Conservation (phyloP, 2,329 filamentous ascomycete genomes). For the Botrytis pseudocinerea region DNA sequence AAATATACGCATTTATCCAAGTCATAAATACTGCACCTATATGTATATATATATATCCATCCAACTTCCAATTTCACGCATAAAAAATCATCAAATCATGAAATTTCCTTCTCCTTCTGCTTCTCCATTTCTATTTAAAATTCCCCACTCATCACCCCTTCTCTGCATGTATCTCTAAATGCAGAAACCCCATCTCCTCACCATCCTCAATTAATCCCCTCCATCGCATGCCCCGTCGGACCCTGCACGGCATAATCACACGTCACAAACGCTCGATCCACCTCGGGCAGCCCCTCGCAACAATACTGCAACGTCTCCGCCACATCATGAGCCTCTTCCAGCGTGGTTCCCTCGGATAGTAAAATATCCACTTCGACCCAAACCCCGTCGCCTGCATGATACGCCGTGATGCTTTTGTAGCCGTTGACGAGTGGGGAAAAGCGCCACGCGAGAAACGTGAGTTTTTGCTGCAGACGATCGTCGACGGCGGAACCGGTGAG, state of each 20-base stretch:
- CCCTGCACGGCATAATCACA: conserved; percentile 40
- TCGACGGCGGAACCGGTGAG: conserved; percentile 56
- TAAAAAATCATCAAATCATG: not conserved
- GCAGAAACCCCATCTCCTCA: too few species aligned
- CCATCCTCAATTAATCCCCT: conserved; percentile 18
- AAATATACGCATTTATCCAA: not conserved
- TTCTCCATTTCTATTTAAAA: too few species aligned
- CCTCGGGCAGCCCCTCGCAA: conserved; percentile 47
- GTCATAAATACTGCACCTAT: not conserved
- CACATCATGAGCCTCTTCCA: conserved; percentile 55
- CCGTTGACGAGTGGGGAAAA: conserved; percentile 52
- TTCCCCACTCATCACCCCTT: too few species aligned
- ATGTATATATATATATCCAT: not conserved
- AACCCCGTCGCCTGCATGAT: conserved; percentile 60
- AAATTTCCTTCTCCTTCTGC: too few species aligned
- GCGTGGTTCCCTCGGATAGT: conserved; percentile 50
- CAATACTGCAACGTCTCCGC: conserved; percentile 63
- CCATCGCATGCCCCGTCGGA: conserved; percentile 33
- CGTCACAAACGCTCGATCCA: conserved; percentile 43
- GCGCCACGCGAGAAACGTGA: conserved; percentile 57
- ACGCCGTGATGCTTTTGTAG: conserved; percentile 53
- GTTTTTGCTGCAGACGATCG: conserved; percentile 51
- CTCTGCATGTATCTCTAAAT: too few species aligned
- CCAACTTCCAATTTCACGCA: not conserved
- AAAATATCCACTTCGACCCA: conserved; percentile 62